Percentiles rank a stretch among this genome's conserved stretches.
These are phyloP conservation scores for Papilionanthe hybrid DNA, from an alignment of 116 monocot species.

Conservation along the genomic window DNA sequence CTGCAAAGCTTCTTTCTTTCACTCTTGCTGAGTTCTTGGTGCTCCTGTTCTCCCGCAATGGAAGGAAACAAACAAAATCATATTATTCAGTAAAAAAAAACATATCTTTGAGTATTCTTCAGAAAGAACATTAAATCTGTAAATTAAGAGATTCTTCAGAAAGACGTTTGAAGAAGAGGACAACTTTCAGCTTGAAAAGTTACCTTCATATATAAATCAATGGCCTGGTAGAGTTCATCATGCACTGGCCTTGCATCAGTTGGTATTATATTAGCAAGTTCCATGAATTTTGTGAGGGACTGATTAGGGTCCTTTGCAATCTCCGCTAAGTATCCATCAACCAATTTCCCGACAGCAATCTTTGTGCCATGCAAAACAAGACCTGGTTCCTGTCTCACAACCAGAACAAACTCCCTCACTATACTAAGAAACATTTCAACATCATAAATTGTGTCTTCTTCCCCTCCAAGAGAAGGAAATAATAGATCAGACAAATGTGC, in stretches of 20 bases:
- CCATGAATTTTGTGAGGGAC: conserved; percentile 58
- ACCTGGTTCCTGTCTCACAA: conserved; percentile 26
- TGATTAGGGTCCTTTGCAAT: conserved; percentile 64
- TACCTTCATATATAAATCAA: conserved; percentile 88
- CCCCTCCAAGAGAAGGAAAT: conserved; percentile 40
- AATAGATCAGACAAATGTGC: conserved; percentile 70
- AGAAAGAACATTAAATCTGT: no score
- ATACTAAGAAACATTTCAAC: conserved; percentile 61
- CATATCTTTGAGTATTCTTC: no score
- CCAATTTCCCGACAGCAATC: conserved; percentile 53
- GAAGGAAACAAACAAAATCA: not conserved
- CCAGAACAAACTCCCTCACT: conserved; percentile 67
- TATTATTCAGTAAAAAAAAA: not conserved
- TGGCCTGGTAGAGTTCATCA: conserved; percentile 81
- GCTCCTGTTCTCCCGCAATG: conserved; percentile 44
- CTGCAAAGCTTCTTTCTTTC: conserved; percentile 77
- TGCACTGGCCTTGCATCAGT: conserved; percentile 62
- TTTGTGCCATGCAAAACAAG: conserved; percentile 32
- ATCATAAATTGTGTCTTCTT: conserved; percentile 47
- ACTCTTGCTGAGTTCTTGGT: conserved; percentile 59
- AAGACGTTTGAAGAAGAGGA: no score
- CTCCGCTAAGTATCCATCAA: conserved; percentile 79
- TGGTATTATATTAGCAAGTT: conserved; percentile 65
- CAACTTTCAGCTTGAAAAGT: not conserved
- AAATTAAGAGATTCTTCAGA: no score